Evolutionary conservation across 2,329 filamentous ascomycete genomes (phyloP), one percentile per base, ranked within the genome.

Genomic region (Penicillium sp.): DNA sequence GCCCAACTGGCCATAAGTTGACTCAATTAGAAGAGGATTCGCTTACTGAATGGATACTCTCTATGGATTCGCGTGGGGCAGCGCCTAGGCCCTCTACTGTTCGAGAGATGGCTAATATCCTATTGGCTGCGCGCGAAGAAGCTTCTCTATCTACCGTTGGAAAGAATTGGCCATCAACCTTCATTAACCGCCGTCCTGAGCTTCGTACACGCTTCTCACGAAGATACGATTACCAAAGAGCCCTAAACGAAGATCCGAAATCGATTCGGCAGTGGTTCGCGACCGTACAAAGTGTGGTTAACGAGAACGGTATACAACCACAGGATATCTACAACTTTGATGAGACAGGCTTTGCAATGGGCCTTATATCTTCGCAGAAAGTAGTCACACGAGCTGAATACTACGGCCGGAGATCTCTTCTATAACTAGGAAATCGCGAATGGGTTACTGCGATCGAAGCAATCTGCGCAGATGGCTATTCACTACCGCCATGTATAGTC

Each of bases 271-370:
- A 30, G 28, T 22, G 28, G 26, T 51, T 51, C 10, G 2, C 13
- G 15, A 51, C 6, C 12, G 19, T 30, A 33, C 15, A 30, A 51
- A 33, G 26, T 9, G 49, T 19, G 1, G 35, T 47, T 51, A 13
- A 51, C 3, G 49, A 51, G 26, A 51, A 30, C 24, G 49, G 26
- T 24, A 51, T 51, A 33, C n/a, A 30, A 30, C 17, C 49, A 22
- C 7, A 51, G 49, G 26, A 51, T 51, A 51, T 51, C 49, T 51
- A 51, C 13, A 51, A 51, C 30, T 51, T 51, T 51, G 26, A 51
- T 51, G 26, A 51, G 17, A 51, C 26, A 1, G 49, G 49, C 49
- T 51, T 51, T 35, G 26, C 49, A n/a, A 51, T 51, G n/a, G 49
- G 49, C 5, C 49, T 51, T 51, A 51, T 51, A 51, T 30, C 28